These are phyloP conservation scores for Cinchona pubescens DNA, from an alignment of 257 asterid species.

Conservation along the genomic window DNA sequence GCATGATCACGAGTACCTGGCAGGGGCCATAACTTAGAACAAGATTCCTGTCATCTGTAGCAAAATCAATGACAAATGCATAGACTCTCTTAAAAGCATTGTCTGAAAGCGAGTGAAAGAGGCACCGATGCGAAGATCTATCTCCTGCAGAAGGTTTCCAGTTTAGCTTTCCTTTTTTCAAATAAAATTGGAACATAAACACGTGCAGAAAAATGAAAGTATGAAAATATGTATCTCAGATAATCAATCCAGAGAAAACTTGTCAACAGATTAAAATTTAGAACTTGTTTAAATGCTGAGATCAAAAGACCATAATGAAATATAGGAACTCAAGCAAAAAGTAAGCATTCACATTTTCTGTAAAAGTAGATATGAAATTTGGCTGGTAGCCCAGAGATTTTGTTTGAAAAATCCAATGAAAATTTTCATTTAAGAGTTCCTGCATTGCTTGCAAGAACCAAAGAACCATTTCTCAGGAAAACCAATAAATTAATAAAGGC, in stretches of 20 bases:
- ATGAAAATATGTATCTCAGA: background rate
- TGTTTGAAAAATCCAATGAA: background rate
- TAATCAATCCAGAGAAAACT: background rate
- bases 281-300: background rate
- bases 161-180: slow-evolving; percentile 17
- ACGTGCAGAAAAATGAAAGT: background rate
- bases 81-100: slow-evolving; percentile 79
- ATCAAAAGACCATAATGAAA: background rate
- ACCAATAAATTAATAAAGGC: background rate
- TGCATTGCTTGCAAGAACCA: background rate
- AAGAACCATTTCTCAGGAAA: background rate
- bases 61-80: slow-evolving; percentile 74
- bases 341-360: background rate
- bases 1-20: slow-evolving; percentile 54
- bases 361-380: background rate
- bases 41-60: slow-evolving; percentile 62
- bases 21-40: slow-evolving; percentile 95
- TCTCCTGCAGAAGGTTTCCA: slow-evolving; percentile 63
- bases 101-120: slow-evolving; percentile 98
- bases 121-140: slow-evolving; percentile 97
- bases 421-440: background rate
- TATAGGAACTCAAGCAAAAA: background rate
- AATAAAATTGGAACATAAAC: background rate
- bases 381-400: background rate
- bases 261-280: background rate